phyloP scores from a whole-genome alignment of 768 basidiomycete species.

The Zangia roseola region DNA sequence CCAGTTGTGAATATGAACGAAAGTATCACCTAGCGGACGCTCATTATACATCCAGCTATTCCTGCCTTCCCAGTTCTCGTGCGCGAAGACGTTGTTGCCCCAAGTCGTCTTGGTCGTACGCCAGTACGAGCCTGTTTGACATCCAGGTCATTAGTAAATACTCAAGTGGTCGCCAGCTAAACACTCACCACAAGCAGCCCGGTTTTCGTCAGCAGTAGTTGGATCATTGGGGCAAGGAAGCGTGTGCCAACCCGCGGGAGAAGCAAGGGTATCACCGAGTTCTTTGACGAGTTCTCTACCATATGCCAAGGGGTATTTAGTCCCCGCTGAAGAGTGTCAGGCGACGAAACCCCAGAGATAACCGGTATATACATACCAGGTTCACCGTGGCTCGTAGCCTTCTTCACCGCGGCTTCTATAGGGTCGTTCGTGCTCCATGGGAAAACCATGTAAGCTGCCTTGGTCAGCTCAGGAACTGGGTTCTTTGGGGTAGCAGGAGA shows the following conservation, averaged over 20 bases:
- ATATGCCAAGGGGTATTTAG: conserved; percentile 14
- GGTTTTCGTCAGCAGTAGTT: conserved; percentile 17
- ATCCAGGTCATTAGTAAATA: conserved; percentile 1
- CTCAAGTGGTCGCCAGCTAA: neutral
- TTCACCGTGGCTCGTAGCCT: conserved; percentile 15
- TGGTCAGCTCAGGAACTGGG: conserved; percentile 19
- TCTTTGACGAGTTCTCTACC: conserved; percentile 47
- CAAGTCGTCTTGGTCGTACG: conserved; percentile 77
- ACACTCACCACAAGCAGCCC: conserved; percentile 8
- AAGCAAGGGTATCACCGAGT: conserved; percentile 74
- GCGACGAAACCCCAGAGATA: neutral
- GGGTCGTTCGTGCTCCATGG: conserved; percentile 88
- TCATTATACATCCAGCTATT: conserved; percentile 68
- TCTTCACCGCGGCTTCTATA: conserved; percentile 39
- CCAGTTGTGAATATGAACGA: neutral
- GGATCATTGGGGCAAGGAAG: conserved; percentile 76
- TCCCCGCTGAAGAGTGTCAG: neutral
- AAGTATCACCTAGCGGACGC: conserved; percentile 59
- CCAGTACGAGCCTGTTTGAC: conserved; percentile 37
- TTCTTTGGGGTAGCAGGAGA: conserved; percentile 8
- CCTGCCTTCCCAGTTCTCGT: conserved; percentile 87
- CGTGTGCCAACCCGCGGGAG: conserved; percentile 90
- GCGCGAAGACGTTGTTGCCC: conserved; percentile 92
- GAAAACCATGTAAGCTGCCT: conserved; percentile 69
- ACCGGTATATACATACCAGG: conserved; percentile 9